Evolutionary conservation across 495 filamentous ascomycete species (phyloP), one percentile per base, ranked within the genome.

Genomic region (Daldinia grandis): DNA sequence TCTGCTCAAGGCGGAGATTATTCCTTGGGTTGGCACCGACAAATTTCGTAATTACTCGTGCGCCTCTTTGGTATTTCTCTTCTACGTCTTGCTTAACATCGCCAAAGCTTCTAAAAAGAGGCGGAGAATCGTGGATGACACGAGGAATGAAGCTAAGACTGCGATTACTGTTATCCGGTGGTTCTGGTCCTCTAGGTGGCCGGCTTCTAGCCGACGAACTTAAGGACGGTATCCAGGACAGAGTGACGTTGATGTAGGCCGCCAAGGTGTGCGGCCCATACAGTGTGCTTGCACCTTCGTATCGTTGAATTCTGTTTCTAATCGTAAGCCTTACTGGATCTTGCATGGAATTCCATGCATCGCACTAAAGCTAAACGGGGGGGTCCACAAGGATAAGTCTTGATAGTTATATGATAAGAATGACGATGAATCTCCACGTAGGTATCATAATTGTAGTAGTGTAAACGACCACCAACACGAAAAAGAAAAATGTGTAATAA

Each of bases 271-370:
- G 89, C n/a, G 92, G 93, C 0, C 95, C 95, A 79, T 97, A 97
- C 28, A 98, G 87, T 4, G 95, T 99, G 27, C 92, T 96, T 15
- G 93, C 95, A 55, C 95, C 95, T 81, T 99, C 95, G 79, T 98
- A 98, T 54, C 95, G 89, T 79, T 99, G 95, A 59, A 94, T 87
- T 15, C 79, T 78, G 59, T 72, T 66, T 44, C 40, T 5, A 1
- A 25, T 31, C 9, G 62, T 74, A 44, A 76, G 64, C 17, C 7
- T 44, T 60, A 5, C 33, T 49, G 24, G 1, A 58, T 9, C 5
- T 27, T 12, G n/a, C 14, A 37, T 57, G 2, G 14, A 42, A 58
- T 38, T 10, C 5, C n/a, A 24, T 42, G 50, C 57, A 35, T 47
- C 53, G 17, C 0, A 9, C 27, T 50, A 49, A 25, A 56, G 55